These are phyloP conservation scores for Ottelia alismoides DNA, from an alignment of 106 monocot species.

Conservation along the genomic window DNA sequence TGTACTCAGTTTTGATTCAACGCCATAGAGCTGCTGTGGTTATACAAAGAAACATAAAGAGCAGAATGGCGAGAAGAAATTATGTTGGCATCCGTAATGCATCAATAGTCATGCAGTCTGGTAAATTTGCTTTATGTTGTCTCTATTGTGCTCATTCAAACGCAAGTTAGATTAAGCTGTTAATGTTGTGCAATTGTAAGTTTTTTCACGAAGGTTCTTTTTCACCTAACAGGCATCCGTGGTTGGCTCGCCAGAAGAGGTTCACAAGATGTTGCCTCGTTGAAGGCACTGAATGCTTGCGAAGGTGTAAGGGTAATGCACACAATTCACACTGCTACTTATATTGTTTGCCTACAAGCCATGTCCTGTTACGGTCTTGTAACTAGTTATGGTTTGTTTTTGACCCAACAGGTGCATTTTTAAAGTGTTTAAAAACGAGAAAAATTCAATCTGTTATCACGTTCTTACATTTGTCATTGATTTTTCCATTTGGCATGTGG, in stretches of 20 bases:
- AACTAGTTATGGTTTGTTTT: too few species aligned
- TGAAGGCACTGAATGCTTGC: conserved; percentile 9
- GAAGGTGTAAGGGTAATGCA: conserved; percentile 36
- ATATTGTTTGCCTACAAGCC: background rate
- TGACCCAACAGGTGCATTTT: too few species aligned
- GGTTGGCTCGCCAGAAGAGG: conserved; percentile 72
- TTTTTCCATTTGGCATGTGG: too few species aligned
- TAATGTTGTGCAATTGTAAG: too few species aligned
- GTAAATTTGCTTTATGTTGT: conserved; percentile 25
- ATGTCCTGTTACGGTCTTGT: too few species aligned
- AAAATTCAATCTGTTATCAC: too few species aligned
- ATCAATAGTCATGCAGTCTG: conserved; percentile 69
- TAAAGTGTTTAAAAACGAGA: too few species aligned
- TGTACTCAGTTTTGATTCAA: conserved; percentile 29
- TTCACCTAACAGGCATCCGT: conserved; percentile 48
- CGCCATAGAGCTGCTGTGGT: conserved; percentile 51
- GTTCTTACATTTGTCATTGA: too few species aligned
- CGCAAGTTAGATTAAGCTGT: too few species aligned
- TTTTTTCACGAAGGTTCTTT: too few species aligned
- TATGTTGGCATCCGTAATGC: conserved; percentile 42
- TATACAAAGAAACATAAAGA: conserved; percentile 55
- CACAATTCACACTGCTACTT: background rate
- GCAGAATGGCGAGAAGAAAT: conserved; percentile 33
- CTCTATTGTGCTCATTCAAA: too few species aligned
- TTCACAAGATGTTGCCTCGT: conserved; percentile 38